A percentile compares a stretch with the other conserved stretches of the same genome.
Evolutionary conservation across 2,329 filamentous ascomycete genomes (phyloP).

Genomic region (Biscogniauxia mediterranea): DNA sequence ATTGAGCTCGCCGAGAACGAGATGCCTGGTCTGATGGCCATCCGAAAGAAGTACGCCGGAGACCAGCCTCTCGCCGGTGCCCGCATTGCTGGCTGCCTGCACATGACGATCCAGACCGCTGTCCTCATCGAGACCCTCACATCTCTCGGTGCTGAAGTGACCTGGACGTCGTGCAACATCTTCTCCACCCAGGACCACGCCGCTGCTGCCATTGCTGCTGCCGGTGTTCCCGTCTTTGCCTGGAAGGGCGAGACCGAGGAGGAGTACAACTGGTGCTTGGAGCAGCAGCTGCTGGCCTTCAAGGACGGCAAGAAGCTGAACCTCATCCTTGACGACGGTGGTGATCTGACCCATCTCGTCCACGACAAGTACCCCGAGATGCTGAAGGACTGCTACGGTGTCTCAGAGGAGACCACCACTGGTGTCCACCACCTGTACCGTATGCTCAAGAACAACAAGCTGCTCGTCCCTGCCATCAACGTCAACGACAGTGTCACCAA

Average conservation of each 20-base stretch:
- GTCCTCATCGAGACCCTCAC: constrained; percentile 98
- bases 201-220: constrained; percentile 92
- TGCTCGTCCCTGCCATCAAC: constrained; percentile 95
- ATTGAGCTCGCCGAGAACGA: constrained; percentile 95
- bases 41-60: constrained; percentile 82
- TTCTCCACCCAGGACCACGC: constrained; percentile 99
- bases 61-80: constrained; percentile 95
- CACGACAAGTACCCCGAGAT: constrained; percentile 98
- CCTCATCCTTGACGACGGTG: constrained; percentile 98
- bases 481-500: constrained; percentile 99
- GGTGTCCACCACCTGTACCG: constrained; percentile 99
- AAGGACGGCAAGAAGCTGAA: constrained; percentile 96
- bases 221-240: constrained; percentile 81
- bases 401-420: constrained; percentile 99
- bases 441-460: constrained; percentile 88
- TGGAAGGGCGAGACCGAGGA: constrained; percentile 95
- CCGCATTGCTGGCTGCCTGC: constrained; percentile 94
- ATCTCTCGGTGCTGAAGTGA: constrained; percentile 94
- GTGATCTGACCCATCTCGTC: constrained; percentile 92
- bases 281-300: constrained; percentile 97
- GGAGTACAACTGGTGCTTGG: constrained; percentile 99
- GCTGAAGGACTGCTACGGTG: constrained; percentile 97
- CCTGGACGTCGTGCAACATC: constrained; percentile 99
- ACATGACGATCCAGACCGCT: constrained; percentile 99
- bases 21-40: constrained; percentile 98